Conservation (phyloP, 441 rosid species). For the Eugenia klotzschiana region DNA sequence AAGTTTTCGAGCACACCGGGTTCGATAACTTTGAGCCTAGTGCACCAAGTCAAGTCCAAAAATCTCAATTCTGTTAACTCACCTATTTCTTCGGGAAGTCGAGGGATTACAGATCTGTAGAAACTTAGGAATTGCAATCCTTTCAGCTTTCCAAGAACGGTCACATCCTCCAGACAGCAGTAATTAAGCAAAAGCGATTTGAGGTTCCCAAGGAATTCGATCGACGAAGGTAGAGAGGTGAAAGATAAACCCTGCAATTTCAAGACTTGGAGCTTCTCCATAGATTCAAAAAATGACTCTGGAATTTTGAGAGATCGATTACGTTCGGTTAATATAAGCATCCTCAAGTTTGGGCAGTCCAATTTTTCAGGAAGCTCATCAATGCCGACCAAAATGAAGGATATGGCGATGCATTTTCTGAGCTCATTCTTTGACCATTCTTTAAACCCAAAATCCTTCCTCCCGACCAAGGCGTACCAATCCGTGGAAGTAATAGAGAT, state of each 20-base stretch:
- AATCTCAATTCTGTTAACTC: neutral
- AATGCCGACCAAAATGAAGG: fast-evolving
- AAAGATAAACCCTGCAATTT: neutral
- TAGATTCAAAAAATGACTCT: neutral
- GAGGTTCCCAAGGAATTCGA: neutral
- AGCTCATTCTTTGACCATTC: neutral
- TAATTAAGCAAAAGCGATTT: fast-evolving
- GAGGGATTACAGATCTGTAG: fast-evolving
- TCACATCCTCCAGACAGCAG: neutral
- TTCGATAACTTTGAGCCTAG: neutral
- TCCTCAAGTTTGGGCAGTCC: neutral
- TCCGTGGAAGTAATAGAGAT: neutral
- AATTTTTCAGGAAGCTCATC: neutral
- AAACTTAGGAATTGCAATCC: neutral
- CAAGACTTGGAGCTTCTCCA: neutral
- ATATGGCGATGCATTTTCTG: neutral
- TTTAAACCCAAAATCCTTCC: neutral
- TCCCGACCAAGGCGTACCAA: neutral
- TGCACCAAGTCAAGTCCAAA: neutral
- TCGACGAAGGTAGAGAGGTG: neutral
- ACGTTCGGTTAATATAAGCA: fast-evolving
- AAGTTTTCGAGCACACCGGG: neutral
- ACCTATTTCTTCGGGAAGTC: neutral
- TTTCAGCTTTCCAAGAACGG: neutral
- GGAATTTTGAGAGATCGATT: neutral